Conservation (phyloP, 805 yeast genomes). For the Wickerhamomyces queroliae region DNA sequence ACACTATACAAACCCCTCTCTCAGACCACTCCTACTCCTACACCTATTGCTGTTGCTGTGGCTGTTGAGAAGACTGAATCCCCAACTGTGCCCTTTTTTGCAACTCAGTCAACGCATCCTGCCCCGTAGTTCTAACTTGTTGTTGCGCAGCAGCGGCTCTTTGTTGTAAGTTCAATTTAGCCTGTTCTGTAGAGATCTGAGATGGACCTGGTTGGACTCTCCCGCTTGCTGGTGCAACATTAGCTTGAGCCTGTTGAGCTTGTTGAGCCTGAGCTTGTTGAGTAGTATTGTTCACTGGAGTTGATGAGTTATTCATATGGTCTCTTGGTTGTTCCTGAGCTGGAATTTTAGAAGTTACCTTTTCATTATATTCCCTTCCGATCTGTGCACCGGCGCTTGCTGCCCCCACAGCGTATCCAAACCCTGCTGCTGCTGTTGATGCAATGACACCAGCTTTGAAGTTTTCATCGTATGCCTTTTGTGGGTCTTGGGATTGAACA, state of each 20-base stretch:
- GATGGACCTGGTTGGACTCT: neutral
- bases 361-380: conserved; percentile 3
- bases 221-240: conserved; percentile 1
- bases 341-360: neutral
- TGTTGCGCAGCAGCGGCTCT: too few species aligned
- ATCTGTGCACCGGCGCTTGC: conserved; percentile 2
- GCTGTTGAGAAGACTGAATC: neutral
- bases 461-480: conserved; percentile 4
- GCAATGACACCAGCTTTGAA: conserved; percentile 4
- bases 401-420: conserved; percentile 3
- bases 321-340: conserved; percentile 1
- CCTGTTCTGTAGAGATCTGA: neutral
- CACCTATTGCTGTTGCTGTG: too few species aligned
- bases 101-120: neutral
- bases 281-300: neutral
- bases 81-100: neutral
- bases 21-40: neutral
- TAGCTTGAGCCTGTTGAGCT: too few species aligned
- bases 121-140: neutral
- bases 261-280: neutral
- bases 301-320: neutral
- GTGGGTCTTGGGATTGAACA: neutral
- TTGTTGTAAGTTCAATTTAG: neutral
- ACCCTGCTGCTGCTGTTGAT: conserved; percentile 5
- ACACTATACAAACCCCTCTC: too few species aligned